Evolutionary conservation across 371 early-diverging fungal species (phyloP).

Genomic region (Mucor saturninus): DNA sequence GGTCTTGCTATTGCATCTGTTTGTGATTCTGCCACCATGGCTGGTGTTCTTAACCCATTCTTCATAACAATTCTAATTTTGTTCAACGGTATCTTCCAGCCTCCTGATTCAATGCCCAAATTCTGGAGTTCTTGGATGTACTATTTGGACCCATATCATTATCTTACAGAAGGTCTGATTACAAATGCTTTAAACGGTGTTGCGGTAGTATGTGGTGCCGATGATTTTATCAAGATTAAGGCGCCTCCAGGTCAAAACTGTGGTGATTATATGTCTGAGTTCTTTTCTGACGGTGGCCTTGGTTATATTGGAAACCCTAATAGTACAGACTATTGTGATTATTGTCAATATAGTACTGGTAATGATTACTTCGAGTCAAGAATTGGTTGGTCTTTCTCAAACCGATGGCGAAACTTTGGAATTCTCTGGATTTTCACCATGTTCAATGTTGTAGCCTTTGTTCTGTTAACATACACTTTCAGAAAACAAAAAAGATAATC

Average conservation of each 20-base stretch:
- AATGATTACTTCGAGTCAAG: constrained; percentile 51
- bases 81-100: constrained; percentile 68
- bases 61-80: constrained; percentile 61
- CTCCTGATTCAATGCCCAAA: constrained; percentile 58
- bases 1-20: constrained; percentile 69
- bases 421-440: constrained; percentile 55
- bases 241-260: constrained; percentile 64
- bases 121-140: constrained; percentile 79
- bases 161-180: constrained; percentile 71
- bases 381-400: constrained; percentile 32
- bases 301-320: constrained; percentile 62
- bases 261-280: constrained; percentile 56
- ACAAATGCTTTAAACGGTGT: constrained; percentile 61
- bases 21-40: constrained; percentile 59
- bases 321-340: constrained; percentile 56
- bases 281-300: constrained; percentile 45
- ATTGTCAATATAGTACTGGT: constrained; percentile 61
- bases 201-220: constrained; percentile 44
- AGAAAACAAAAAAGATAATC: constrained; percentile 31
- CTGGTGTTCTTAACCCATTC: constrained; percentile 67
- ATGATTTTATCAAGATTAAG: constrained; percentile 52
- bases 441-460: constrained; percentile 50
- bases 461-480: constrained; percentile 25
- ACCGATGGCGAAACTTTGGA: constrained; percentile 73
- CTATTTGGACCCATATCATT: constrained; percentile 69